A percentile compares a stretch with the other conserved stretches of the same genome.
phyloP scores from a whole-genome alignment of 2,329 filamentous ascomycete species.

The Eurotiales sp. region DNA sequence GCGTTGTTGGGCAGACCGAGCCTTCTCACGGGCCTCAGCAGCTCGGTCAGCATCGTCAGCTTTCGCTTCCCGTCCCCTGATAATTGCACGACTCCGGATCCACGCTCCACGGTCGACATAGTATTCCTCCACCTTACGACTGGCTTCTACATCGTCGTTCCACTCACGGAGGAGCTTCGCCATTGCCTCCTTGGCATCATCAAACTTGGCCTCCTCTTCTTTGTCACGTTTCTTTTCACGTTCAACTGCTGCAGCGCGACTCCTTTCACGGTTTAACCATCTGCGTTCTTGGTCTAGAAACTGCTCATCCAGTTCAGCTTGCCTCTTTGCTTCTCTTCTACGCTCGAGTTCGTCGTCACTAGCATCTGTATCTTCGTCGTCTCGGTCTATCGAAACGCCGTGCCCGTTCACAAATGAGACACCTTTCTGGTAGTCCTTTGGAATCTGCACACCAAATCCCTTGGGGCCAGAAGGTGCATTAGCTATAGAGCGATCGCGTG shows the following conservation, averaged over 20 bases:
- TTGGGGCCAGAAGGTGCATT: conserved; percentile 74
- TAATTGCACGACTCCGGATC: conserved; percentile 73
- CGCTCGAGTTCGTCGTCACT: conserved; percentile 81
- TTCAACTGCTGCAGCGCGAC: conserved; percentile 77
- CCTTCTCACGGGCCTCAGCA: conserved; percentile 70
- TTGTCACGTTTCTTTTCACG: conserved; percentile 78
- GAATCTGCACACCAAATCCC: conserved; percentile 59
- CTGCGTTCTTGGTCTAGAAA: conserved; percentile 83
- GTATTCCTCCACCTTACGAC: conserved; percentile 71
- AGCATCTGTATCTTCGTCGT: conserved; percentile 83
- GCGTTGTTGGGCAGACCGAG: conserved; percentile 65
- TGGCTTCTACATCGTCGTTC: conserved; percentile 82
- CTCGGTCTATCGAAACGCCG: conserved; percentile 57
- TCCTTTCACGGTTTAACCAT: conserved; percentile 86
- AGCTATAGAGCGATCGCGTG: conserved; percentile 43
- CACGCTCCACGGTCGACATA: conserved; percentile 83
- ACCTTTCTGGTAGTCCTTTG: conserved; percentile 70
- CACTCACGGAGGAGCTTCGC: conserved; percentile 73
- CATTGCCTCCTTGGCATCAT: conserved; percentile 63
- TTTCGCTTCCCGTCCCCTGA: conserved; percentile 68
- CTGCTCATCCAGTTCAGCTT: conserved; percentile 71
- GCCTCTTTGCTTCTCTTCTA: conserved; percentile 65
- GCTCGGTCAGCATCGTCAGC: conserved; percentile 79
- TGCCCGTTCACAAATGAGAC: conserved; percentile 81
- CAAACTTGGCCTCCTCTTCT: conserved; percentile 64